phyloP scores from a whole-genome alignment of 1,284 basidiomycete species.

The Malassezia vespertilionis region DNA sequence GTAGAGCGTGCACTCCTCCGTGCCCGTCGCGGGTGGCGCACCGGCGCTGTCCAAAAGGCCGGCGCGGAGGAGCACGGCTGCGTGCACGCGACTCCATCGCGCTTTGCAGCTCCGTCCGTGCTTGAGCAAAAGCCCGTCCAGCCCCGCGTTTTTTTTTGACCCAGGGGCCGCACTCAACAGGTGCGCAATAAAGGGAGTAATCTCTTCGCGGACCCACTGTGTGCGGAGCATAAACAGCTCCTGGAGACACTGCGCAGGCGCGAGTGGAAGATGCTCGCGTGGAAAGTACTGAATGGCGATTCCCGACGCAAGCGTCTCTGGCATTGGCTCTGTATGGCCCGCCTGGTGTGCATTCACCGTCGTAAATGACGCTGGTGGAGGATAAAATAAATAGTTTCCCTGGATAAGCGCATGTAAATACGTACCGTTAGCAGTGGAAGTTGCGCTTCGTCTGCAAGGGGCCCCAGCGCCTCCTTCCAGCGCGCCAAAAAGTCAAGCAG shows the following conservation, averaged over 20 bases:
- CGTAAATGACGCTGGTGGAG: conserved; percentile 20
- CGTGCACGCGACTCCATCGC: conserved; percentile 8
- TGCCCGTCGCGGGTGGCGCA: background rate
- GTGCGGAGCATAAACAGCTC: conserved; percentile 37
- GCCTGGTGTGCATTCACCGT: conserved; percentile 9
- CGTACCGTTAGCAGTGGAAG: conserved; percentile 7
- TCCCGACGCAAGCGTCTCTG: conserved; percentile 11
- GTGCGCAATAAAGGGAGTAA: conserved; percentile 47
- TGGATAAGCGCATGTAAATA: conserved; percentile 11
- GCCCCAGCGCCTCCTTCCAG: conserved; percentile 14
- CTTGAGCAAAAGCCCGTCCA: conserved; percentile 32
- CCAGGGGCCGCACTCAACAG: conserved; percentile 17
- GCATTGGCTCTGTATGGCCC: background rate
- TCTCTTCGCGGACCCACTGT: conserved; percentile 38
- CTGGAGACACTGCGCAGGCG: conserved; percentile 39
- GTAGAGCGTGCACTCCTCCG: conserved; percentile 10
- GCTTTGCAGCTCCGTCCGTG: conserved; percentile 8
- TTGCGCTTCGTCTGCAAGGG: conserved; percentile 6
- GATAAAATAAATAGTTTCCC: conserved; percentile 27
- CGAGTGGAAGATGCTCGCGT: conserved; percentile 28
- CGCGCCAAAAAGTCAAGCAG: conserved; percentile 16
- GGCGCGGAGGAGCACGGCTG: conserved; percentile 8
- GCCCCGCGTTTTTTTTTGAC: conserved; percentile 18
- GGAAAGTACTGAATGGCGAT: conserved; percentile 35
- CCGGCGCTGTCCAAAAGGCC: background rate